Conservation (phyloP, 805 yeast genomes). For the Maudiozyma turicensis region DNA sequence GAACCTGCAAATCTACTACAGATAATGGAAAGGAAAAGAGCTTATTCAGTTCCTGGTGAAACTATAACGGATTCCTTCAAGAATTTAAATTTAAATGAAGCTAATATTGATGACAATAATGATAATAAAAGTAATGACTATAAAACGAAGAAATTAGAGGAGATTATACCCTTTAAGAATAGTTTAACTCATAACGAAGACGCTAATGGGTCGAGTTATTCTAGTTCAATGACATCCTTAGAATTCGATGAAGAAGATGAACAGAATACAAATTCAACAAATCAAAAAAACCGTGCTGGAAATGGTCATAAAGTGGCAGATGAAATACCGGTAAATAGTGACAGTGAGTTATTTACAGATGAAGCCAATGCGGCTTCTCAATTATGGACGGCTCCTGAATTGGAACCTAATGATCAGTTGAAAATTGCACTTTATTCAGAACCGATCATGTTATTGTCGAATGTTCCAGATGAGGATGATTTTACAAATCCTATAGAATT, state of each 20-base stretch:
- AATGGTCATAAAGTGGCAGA: background rate
- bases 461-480: constrained; percentile 1
- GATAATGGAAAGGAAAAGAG: constrained; percentile 22
- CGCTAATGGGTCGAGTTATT: background rate
- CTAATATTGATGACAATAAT: background rate
- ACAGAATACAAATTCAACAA: background rate
- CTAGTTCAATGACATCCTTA: background rate
- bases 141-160: background rate
- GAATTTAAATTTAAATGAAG: background rate
- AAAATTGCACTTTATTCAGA: constrained; percentile 20
- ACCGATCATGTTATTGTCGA: background rate
- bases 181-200: background rate
- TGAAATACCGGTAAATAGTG: constrained; percentile 2
- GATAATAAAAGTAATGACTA: background rate
- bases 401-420: constrained; percentile 33
- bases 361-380: constrained; percentile 20
- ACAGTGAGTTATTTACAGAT: constrained; percentile 8
- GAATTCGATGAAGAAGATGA: background rate
- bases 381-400: constrained; percentile 33
- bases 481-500: constrained; percentile 1
- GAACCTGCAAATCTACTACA: constrained; percentile 10
- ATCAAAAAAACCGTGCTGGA: background rate
- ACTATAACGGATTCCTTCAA: background rate
- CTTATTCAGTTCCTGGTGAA: constrained; percentile 21
- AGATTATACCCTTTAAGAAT: background rate